These are phyloP conservation scores for Skeletonema grethae DNA, from an alignment of 108 stramenopile species.

Conservation along the genomic window DNA sequence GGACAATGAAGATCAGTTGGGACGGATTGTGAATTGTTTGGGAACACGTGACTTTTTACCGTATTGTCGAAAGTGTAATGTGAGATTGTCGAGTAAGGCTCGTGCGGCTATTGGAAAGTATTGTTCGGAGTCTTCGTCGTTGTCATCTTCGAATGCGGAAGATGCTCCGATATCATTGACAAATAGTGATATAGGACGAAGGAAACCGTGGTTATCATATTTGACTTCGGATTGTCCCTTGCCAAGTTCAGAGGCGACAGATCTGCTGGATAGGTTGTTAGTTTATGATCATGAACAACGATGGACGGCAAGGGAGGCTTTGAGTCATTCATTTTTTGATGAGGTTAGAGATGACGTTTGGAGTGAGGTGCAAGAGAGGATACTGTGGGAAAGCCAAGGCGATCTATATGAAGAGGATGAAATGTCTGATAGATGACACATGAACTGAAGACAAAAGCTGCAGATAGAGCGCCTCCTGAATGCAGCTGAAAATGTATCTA, in stretches of 20 bases:
- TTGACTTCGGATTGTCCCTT: constrained; percentile 35
- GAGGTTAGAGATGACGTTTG: constrained; percentile 62
- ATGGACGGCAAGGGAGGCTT: constrained; percentile 83
- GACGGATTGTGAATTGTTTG: constrained; percentile 74
- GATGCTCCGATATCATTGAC: constrained; percentile 6
- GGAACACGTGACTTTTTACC: constrained; percentile 69
- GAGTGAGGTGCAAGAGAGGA: constrained; percentile 43
- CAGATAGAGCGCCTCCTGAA: too few relatives aligned
- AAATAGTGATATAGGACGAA: constrained; percentile 26
- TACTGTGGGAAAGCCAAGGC: constrained; percentile 35
- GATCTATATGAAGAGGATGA: neutral
- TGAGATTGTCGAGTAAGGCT: constrained; percentile 35
- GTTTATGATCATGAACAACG: constrained; percentile 83
- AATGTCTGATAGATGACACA: too few relatives aligned
- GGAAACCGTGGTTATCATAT: constrained; percentile 46
- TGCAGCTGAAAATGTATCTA: too few relatives aligned
- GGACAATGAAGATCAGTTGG: constrained; percentile 86
- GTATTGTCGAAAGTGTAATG: constrained; percentile 61
- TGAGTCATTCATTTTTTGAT: constrained; percentile 87
- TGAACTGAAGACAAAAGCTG: too few relatives aligned
- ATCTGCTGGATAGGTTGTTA: constrained; percentile 75
- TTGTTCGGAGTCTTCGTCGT: constrained; percentile 25
- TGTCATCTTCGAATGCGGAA: constrained; percentile 14
- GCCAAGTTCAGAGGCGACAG: constrained; percentile 65
- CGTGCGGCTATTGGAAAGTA: constrained; percentile 49